Evolutionary conservation across 352 stramenopile species (phyloP).

Genomic region (Phytopythium chamaehyphon): DNA sequence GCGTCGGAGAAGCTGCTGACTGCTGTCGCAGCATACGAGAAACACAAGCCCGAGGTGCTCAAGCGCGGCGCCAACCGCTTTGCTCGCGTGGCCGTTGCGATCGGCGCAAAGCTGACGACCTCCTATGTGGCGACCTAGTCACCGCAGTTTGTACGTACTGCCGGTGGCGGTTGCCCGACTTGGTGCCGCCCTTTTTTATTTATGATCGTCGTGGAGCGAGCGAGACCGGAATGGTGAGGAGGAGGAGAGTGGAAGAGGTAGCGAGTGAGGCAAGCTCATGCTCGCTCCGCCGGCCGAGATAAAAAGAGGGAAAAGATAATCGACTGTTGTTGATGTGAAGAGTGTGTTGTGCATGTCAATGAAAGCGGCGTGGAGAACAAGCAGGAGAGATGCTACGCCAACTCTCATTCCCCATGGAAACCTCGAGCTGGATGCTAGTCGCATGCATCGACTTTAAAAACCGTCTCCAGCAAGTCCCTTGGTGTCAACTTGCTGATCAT

Average conservation of each 20-base stretch:
- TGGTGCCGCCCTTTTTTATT: conserved; percentile 1
- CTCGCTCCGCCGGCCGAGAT: too few relatives aligned
- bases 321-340: too few relatives aligned
- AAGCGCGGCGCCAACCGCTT: conserved; percentile 59
- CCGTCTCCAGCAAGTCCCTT: too few relatives aligned
- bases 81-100: conserved; percentile 60
- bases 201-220: conserved; percentile 4
- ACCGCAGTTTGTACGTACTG: background rate
- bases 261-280: too few relatives aligned
- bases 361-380: too few relatives aligned
- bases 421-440: too few relatives aligned
- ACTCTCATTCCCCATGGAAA: too few relatives aligned
- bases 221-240: background rate
- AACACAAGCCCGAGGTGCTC: conserved; percentile 78
- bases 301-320: too few relatives aligned
- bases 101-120: conserved; percentile 77
- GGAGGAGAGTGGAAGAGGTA: background rate
- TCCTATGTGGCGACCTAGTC: conserved; percentile 52
- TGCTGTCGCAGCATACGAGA: conserved; percentile 75
- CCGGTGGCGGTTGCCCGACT: background rate
- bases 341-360: too few relatives aligned
- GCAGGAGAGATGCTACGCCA: background rate
- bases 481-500: too few relatives aligned
- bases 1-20: conserved; percentile 78
- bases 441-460: too few relatives aligned